Percentiles rank a stretch among this genome's conserved stretches.
Evolutionary conservation across 2,329 filamentous ascomycete species (phyloP).

Genomic region (Aulographum hederae): DNA sequence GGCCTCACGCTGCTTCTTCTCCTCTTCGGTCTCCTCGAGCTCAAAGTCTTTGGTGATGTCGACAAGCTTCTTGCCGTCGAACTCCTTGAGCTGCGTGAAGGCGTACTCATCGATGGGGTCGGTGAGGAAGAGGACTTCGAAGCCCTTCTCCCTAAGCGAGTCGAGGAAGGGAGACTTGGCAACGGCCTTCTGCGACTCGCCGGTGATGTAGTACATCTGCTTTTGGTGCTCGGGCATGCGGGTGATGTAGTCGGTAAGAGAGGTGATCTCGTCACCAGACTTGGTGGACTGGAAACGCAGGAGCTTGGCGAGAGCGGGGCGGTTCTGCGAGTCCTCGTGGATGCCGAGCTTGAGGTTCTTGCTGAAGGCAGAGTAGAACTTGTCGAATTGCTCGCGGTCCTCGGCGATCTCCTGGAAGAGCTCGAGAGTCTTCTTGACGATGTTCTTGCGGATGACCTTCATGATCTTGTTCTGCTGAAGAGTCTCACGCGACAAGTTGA

Average conservation of each 20-base stretch:
- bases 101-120: constrained; percentile 99
- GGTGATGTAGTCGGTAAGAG: constrained; percentile 91
- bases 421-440: constrained; percentile 99
- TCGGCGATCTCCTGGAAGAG: constrained; percentile 98
- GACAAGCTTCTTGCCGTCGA: constrained; percentile 99
- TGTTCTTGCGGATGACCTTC: constrained; percentile 99
- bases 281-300: constrained; percentile 98
- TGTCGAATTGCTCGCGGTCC: constrained; percentile 99
- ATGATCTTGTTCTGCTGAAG: constrained; percentile 99
- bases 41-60: constrained; percentile 99
- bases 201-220: constrained; percentile 99
- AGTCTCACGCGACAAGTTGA: constrained; percentile 99
- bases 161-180: constrained; percentile 98
- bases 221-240: constrained; percentile 99
- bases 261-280: constrained; percentile 90
- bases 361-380: constrained; percentile 98
- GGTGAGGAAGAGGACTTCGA: constrained; percentile 97
- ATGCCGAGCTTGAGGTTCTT: constrained; percentile 99
- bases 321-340: constrained; percentile 99
- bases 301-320: constrained; percentile 80
- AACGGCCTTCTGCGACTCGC: constrained; percentile 97
- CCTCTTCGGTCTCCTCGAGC: constrained; percentile 98
- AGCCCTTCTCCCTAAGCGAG: constrained; percentile 95
- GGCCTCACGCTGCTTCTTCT: constrained; percentile 88
- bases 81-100: constrained; percentile 99